A percentile compares a stretch with the other conserved stretches of the same genome.
phyloP scores from a whole-genome alignment of 2,329 filamentous ascomycete genomes.

The Phialemonium atrogriseum region DNA sequence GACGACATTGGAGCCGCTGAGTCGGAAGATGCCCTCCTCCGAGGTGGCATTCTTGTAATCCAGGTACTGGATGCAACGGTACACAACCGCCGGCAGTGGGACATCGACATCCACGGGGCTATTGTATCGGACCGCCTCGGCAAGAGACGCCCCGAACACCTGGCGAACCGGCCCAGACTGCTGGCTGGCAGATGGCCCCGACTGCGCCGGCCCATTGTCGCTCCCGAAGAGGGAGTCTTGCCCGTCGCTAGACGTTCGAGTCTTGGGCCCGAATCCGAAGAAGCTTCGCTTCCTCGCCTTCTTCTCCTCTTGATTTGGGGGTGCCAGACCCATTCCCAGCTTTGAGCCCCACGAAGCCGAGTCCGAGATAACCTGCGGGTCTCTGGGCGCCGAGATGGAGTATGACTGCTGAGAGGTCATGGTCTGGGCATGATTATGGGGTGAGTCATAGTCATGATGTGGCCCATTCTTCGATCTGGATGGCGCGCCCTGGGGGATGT shows the following conservation, averaged over 20 bases:
- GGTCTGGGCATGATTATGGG: constrained; percentile 25
- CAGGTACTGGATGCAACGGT: constrained; percentile 90
- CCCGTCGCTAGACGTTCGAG: constrained; percentile 48
- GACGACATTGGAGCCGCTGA: constrained; percentile 93
- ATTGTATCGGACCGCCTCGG: constrained; percentile 78
- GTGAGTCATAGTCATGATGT: constrained; percentile 20
- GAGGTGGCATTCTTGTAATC: constrained; percentile 69
- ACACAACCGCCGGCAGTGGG: constrained; percentile 84
- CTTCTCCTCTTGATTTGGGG: constrained; percentile 59
- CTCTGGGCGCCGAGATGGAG: constrained; percentile 77
- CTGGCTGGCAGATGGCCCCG: constrained; percentile 29
- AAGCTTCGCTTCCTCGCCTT: constrained; percentile 72
- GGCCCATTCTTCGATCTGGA: constrained; percentile 27
- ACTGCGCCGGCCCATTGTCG: constrained; percentile 31
- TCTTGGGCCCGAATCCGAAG: constrained; percentile 59
- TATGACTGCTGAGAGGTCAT: constrained; percentile 34
- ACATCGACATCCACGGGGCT: constrained; percentile 64
- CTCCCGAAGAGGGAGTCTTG: constrained; percentile 47
- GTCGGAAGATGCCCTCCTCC: constrained; percentile 93
- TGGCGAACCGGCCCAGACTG: constrained; percentile 51
- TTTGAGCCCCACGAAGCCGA: constrained; percentile 81
- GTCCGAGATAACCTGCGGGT: constrained; percentile 77
- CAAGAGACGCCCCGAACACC: constrained; percentile 78
- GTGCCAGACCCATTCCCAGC: constrained; percentile 38
- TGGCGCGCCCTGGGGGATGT: constrained; percentile 36